Base-by-base conservation (phyloP, 2,329 filamentous ascomycete species). In the Fusarium hostae region DNA sequence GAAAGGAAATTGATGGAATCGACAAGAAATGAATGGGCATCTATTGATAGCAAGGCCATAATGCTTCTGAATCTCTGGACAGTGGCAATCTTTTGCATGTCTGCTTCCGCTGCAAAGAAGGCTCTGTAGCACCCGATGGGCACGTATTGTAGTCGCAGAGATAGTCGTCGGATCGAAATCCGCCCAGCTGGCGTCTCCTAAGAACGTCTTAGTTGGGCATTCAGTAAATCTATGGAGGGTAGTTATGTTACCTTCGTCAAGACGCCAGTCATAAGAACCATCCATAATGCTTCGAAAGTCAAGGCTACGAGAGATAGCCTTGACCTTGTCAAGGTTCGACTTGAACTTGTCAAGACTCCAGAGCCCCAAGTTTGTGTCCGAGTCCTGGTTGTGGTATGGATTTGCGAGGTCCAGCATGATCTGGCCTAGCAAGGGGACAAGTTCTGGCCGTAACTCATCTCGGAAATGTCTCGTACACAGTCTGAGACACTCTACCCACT, bases 131-230 rank as follows among this genome's bases (percentile, higher is more conserved):
- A 15, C 4, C 10, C 11, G 15, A 32, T 55, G 12, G 15, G 18
- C 15, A 11, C 51, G 51, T 55, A 32, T 11, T 13, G 51, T 30
- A 5, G 37, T 55, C n/a, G 20, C 2, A 24, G 51, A 41, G 20
- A 55, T 32, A 12, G 37, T 41, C 0, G 51, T 41, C 0, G 4
- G 4, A 24, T 55, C 37, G 1, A 32, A 30, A 6, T 32, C n/a
- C 2, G 26, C 0, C 51, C 51, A 55, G 11, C 28, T 4, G 5
- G 9, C 5, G 2, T 55, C 37, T 7, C 0, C 51, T 55, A 9
- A 7, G 16, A 6, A 2, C 8, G 0, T 37, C 5, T 54, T 10
- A 40, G 37, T 2, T 2, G 7, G n/a, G 2, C 1, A 10, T 16
- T 8, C 10, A 40, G 4, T 13, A 41, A 2, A 16, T 1, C 1